These are phyloP conservation scores for Nissolia schottii DNA, from an alignment of 306 rosid species.

Conservation along the genomic window DNA sequence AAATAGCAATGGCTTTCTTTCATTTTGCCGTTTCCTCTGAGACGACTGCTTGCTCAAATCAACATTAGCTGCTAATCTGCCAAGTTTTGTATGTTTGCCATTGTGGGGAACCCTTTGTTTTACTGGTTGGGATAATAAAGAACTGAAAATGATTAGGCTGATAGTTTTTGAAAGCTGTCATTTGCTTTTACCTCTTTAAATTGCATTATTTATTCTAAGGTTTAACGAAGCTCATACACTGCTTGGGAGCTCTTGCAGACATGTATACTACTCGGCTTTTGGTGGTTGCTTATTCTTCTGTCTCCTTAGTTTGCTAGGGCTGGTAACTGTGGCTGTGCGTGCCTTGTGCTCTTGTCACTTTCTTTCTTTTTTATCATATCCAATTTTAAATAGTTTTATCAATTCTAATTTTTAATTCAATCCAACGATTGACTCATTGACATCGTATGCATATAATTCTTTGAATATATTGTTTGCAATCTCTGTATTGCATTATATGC, in stretches of 20 bases:
- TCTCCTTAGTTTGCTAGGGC: not conserved
- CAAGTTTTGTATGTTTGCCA: not conserved
- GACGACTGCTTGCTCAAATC: not conserved
- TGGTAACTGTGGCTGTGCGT: not conserved
- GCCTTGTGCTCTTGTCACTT: not conserved
- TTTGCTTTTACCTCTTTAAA: not conserved
- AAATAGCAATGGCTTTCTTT: conserved; percentile 1
- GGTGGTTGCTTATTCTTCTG: not conserved
- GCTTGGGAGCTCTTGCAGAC: not conserved
- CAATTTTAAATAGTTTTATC: not conserved
- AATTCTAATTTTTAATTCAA: not conserved
- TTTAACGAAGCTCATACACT: not conserved
- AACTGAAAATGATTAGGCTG: not conserved
- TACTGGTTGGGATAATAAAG: conserved; percentile 18
- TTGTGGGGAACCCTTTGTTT: not conserved
- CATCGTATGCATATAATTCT: not conserved
- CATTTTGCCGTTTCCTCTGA: conserved; percentile 1
- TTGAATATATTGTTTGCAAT: not conserved
- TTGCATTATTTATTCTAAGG: not conserved
- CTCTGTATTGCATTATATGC: not conserved
- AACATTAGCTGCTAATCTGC: not conserved
- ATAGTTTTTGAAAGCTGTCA: not conserved
- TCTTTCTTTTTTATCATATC: not conserved
- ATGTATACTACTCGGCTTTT: not conserved
- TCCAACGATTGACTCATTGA: not conserved